These are phyloP conservation scores for Aulographum hederae DNA, from an alignment of 2,329 filamentous ascomycete genomes.

Conservation along the genomic window DNA sequence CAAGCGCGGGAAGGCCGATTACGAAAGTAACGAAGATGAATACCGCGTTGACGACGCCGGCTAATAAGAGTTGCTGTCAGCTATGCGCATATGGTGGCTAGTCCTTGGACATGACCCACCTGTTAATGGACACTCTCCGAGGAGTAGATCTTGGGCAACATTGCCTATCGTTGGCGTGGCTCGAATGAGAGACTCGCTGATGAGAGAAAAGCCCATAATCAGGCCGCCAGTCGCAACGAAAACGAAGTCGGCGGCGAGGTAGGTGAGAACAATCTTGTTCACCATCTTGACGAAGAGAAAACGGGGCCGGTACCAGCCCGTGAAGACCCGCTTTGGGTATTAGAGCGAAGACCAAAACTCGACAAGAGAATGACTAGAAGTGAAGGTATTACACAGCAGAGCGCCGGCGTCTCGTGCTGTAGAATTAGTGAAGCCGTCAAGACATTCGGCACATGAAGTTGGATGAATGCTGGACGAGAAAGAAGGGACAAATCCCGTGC, in stretches of 20 bases:
- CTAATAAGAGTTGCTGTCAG: slow-evolving; percentile 24
- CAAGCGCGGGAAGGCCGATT: slow-evolving; percentile 51
- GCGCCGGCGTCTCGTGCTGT: not conserved
- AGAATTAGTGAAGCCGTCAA: not conserved
- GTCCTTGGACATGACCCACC: too few species aligned
- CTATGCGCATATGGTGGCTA: slow-evolving; percentile 2
- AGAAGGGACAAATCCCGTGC: too few species aligned
- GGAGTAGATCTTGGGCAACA: slow-evolving; percentile 32
- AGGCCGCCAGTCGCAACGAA: slow-evolving; percentile 33
- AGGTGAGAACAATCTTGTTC: slow-evolving; percentile 34
- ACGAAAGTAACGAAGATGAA: slow-evolving; percentile 55
- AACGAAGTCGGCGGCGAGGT: slow-evolving; percentile 30
- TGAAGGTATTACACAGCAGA: not conserved
- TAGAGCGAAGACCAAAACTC: too few species aligned
- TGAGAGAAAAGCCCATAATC: slow-evolving; percentile 33
- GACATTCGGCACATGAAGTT: not conserved
- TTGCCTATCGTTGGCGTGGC: slow-evolving; percentile 25
- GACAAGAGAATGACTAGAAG: slow-evolving; percentile 1
- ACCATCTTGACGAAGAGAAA: slow-evolving; percentile 20
- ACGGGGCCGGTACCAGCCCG: not conserved
- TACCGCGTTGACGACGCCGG: slow-evolving; percentile 53
- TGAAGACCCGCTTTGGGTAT: too few species aligned
- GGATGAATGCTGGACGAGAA: too few species aligned
- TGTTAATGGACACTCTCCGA: slow-evolving; percentile 32
- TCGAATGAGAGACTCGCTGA: slow-evolving; percentile 24